A percentile compares a stretch with the other conserved stretches of the same genome.
These are phyloP conservation scores for Vachellia pachyceras DNA, from an alignment of 306 rosid species.

Conservation along the genomic window DNA sequence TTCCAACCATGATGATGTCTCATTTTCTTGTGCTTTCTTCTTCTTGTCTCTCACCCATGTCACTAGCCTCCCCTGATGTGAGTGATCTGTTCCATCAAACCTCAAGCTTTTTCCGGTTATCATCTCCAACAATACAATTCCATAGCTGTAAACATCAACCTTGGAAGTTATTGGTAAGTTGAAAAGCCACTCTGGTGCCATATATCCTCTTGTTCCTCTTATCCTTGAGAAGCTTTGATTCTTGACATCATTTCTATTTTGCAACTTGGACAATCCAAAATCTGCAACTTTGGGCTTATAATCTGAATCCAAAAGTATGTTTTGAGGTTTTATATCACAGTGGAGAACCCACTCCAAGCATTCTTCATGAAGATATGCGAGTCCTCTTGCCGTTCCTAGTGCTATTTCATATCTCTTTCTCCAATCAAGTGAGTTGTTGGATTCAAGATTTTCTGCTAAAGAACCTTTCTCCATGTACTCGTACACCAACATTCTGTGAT, in stretches of 20 bases:
- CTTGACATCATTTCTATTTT: constrained; percentile 20
- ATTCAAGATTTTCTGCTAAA: not conserved
- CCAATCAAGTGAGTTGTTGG: not conserved
- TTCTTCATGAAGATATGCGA: not conserved
- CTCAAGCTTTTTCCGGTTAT: constrained; percentile 40
- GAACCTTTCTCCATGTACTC: not conserved
- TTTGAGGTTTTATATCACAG: not conserved
- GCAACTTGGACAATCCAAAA: not conserved
- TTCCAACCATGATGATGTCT: constrained; percentile 1
- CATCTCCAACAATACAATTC: constrained; percentile 12
- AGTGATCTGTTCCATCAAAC: constrained; percentile 9
- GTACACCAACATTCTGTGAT: not conserved
- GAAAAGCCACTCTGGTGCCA: constrained; percentile 1
- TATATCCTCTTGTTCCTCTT: constrained; percentile 58
- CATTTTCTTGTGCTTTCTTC: not conserved
- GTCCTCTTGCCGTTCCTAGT: not conserved
- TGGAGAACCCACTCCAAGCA: not conserved
- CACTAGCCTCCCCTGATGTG: constrained; percentile 36
- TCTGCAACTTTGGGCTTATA: not conserved
- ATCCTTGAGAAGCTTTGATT: constrained; percentile 46
- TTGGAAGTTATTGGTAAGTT: constrained; percentile 52
- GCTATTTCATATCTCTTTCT: not conserved
- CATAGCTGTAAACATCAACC: constrained; percentile 56
- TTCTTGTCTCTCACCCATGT: constrained; percentile 45
- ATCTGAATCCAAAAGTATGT: not conserved